Percentiles rank a stretch among this genome's conserved stretches.
Evolutionary conservation across 306 rosid species (phyloP).

Genomic region (Senna tora): DNA sequence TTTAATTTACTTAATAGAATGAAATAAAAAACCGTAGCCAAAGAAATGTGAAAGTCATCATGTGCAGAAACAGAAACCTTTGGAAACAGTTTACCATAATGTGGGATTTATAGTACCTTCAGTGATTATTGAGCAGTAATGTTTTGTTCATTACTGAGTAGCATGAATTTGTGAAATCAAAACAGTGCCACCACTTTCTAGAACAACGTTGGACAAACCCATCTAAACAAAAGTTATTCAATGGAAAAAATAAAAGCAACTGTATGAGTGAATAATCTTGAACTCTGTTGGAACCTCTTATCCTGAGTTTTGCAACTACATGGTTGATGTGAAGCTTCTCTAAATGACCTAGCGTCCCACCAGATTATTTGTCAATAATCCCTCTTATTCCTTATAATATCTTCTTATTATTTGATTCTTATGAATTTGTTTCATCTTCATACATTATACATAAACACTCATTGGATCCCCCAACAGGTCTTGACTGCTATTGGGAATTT

Average conservation of each 20-base stretch:
- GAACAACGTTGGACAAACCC: background rate
- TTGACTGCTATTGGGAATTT: conserved; percentile 87
- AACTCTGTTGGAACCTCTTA: background rate
- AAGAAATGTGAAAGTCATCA: background rate
- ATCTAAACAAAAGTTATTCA: background rate
- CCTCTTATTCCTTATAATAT: background rate
- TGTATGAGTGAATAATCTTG: background rate
- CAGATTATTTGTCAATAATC: background rate
- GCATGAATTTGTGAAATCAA: too few species aligned
- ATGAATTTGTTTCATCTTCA: conserved; percentile 26
- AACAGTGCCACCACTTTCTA: background rate
- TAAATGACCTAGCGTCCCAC: background rate
- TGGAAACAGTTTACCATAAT: background rate
- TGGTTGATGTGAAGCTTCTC: background rate
- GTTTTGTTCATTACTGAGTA: background rate
- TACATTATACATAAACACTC: conserved; percentile 1
- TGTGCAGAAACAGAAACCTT: background rate
- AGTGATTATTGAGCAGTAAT: background rate
- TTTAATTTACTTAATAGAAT: too few species aligned
- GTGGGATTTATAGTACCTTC: background rate
- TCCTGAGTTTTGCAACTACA: background rate
- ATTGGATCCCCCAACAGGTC: conserved; percentile 52
- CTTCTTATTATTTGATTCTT: conserved; percentile 3
- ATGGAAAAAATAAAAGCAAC: background rate
- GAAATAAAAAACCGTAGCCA: background rate